Evolutionary conservation across 208 protist genomes (phyloP).

Genomic region (Leishmania mexicana): DNA sequence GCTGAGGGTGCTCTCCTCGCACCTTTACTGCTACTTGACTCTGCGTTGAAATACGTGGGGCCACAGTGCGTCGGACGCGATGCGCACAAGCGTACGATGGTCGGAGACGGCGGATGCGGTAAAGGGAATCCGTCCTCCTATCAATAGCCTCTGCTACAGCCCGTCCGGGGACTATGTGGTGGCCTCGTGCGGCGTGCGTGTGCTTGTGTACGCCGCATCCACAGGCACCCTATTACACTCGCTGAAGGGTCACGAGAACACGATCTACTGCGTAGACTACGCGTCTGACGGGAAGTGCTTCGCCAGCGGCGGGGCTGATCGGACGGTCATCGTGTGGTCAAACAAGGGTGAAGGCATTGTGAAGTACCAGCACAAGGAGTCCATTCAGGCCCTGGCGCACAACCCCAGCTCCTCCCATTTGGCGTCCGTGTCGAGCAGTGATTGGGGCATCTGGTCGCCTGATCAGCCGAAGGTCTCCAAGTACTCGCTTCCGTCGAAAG

Average conservation of each 20-base stretch:
- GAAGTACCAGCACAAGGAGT: constrained; percentile 96
- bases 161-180: constrained; percentile 92
- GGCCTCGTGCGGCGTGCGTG: constrained; percentile 86
- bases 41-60: neutral
- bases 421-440: constrained; percentile 85
- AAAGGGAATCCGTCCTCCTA: constrained; percentile 56
- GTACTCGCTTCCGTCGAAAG: constrained; percentile 81
- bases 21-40: neutral
- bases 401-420: constrained; percentile 93
- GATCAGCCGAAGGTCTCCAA: constrained; percentile 93
- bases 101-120: constrained; percentile 51
- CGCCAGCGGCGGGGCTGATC: constrained; percentile 94
- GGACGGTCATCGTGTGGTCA: constrained; percentile 96
- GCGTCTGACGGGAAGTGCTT: constrained; percentile 92
- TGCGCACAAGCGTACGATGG: constrained; percentile 79
- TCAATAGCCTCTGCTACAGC: constrained; percentile 89
- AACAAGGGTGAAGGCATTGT: constrained; percentile 93
- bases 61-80: constrained; percentile 5
- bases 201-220: constrained; percentile 94
- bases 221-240: constrained; percentile 92
- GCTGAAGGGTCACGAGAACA: constrained; percentile 95
- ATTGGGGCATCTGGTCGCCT: constrained; percentile 97
- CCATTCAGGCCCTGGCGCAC: constrained; percentile 94
- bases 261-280: constrained; percentile 92
- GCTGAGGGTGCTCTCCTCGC: neutral